Percentiles rank a stretch among this genome's conserved stretches.
Evolutionary conservation across 768 basidiomycete species (phyloP).

Genomic region (Lactarius trivialis): DNA sequence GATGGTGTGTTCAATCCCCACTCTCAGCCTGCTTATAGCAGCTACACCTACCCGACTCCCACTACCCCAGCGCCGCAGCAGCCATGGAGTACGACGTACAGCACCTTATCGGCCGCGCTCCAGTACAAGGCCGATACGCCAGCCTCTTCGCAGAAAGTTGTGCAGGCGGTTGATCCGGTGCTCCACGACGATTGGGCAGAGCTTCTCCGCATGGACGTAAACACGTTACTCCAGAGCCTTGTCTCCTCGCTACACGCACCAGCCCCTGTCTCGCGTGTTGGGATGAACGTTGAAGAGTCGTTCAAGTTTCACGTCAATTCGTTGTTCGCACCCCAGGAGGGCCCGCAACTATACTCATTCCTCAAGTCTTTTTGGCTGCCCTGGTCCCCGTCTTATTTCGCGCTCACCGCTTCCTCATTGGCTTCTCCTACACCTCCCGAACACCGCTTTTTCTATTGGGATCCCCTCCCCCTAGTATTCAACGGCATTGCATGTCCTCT

Average conservation of each 20-base stretch:
- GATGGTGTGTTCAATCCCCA: not conserved
- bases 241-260: conserved; percentile 55
- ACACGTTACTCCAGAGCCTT: conserved; percentile 50
- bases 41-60: conserved; percentile 17
- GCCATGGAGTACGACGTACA: conserved; percentile 19
- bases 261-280: conserved; percentile 53
- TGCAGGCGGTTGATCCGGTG: conserved; percentile 25
- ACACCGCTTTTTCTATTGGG: conserved; percentile 82
- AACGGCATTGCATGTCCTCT: conserved; percentile 72
- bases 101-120: conserved; percentile 22
- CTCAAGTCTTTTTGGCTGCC: conserved; percentile 84
- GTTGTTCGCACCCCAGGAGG: conserved; percentile 39
- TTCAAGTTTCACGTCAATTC: conserved; percentile 73
- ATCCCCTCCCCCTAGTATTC: conserved; percentile 75
- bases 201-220: conserved; percentile 48
- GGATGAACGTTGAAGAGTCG: conserved; percentile 65
- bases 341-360: conserved; percentile 60
- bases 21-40: conserved; percentile 11
- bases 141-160: conserved; percentile 2
- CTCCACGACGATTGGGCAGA: conserved; percentile 62
- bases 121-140: conserved; percentile 19
- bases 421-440: conserved; percentile 63
- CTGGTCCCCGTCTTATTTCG: conserved; percentile 69
- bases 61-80: conserved; percentile 14
- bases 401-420: conserved; percentile 65